phyloP scores from a whole-genome alignment of 139 green algal species.

The Pseudopediastrum boryanum region DNA sequence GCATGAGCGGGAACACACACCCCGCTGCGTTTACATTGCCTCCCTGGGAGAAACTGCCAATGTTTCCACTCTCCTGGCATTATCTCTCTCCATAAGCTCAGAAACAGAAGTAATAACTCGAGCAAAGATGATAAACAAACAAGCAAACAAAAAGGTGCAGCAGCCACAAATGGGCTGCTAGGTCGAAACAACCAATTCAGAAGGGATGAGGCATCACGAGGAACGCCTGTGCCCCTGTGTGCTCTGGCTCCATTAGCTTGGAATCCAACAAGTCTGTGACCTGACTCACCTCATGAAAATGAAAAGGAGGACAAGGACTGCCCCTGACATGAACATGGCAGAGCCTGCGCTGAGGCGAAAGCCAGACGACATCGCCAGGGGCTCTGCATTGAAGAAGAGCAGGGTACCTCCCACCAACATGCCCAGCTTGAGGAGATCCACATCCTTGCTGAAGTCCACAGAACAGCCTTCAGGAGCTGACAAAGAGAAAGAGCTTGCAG shows the following conservation, averaged over 20 bases:
- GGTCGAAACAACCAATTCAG: not conserved
- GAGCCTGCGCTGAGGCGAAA: slow-evolving; percentile 31
- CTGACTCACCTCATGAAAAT: slow-evolving; percentile 27
- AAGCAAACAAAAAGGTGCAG: not conserved
- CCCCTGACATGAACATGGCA: slow-evolving; percentile 27
- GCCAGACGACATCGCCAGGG: not conserved
- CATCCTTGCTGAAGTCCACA: slow-evolving; percentile 9
- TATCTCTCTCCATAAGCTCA: no score
- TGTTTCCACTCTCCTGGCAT: no score
- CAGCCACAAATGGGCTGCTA: not conserved
- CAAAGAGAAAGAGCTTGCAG: no score
- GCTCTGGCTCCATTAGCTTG: no score
- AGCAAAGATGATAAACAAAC: not conserved
- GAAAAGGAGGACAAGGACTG: slow-evolving; percentile 8
- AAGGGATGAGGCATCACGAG: no score
- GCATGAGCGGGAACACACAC: no score
- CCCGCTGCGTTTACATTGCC: no score
- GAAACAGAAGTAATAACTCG: not conserved
- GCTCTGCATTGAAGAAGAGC: slow-evolving; percentile 22
- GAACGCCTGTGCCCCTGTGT: no score
- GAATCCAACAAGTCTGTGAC: not conserved
- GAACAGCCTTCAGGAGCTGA: no score
- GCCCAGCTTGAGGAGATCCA: slow-evolving; percentile 5
- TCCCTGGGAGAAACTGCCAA: no score
- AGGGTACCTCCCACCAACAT: slow-evolving; percentile 1